Conservation (phyloP, 2,329 filamentous ascomycete species). For the Tolypocladium cylindrosporum region DNA sequence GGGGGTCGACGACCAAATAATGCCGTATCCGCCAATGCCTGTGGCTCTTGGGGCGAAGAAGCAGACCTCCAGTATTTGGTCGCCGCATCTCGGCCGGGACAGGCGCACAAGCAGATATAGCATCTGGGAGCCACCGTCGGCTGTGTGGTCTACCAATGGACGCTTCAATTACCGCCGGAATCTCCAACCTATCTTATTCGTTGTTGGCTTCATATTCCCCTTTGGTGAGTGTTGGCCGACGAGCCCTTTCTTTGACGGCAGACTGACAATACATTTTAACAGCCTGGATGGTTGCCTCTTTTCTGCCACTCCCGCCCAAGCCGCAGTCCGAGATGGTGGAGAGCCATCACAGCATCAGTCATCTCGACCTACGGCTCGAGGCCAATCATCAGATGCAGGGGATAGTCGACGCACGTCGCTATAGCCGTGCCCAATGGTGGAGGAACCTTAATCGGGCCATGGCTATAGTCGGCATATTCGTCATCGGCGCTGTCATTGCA, state of each 20-base stretch:
- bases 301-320: conserved; percentile 59
- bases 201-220: conserved; percentile 68
- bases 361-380: conserved; percentile 26
- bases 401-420: conserved; percentile 33
- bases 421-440: conserved; percentile 49
- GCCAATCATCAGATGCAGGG: conserved; percentile 22
- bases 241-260: background rate
- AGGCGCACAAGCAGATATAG: conserved; percentile 47
- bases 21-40: conserved; percentile 19
- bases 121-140: conserved; percentile 64
- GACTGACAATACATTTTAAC: conserved; percentile 3
- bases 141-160: conserved; percentile 53
- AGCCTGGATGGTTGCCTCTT: conserved; percentile 74
- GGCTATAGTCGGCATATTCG: conserved; percentile 44
- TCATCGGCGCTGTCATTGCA: conserved; percentile 40
- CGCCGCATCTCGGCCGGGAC: conserved; percentile 60
- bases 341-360: conserved; percentile 27
- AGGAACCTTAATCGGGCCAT: conserved; percentile 48
- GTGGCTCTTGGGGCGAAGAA: conserved; percentile 26
- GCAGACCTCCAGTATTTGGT: conserved; percentile 57
- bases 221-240: conserved; percentile 41
- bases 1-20: conserved; percentile 15
- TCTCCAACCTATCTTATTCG: conserved; percentile 65
- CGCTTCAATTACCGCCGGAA: conserved; percentile 58
- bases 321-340: conserved; percentile 43